A percentile compares a stretch with the other conserved stretches of the same genome.
phyloP scores from a whole-genome alignment of 2,329 filamentous ascomycete species.

The Diaporthe sp. region DNA sequence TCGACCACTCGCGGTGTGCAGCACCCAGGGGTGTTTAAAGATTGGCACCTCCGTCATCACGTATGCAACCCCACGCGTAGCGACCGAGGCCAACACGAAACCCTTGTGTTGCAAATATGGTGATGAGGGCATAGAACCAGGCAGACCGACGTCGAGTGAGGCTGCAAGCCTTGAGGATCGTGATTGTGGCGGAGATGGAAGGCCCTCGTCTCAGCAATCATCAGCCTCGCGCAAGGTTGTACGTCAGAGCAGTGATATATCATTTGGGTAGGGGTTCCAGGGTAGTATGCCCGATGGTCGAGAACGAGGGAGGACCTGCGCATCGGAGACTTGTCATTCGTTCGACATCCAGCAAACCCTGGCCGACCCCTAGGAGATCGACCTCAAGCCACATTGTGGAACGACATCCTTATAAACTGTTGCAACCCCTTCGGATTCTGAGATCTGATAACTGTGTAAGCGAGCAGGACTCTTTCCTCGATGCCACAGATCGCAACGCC shows the following conservation, averaged over 20 bases:
- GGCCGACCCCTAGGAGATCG: conserved; percentile 10
- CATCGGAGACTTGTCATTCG: conserved; percentile 35
- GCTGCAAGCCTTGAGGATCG: conserved; percentile 26
- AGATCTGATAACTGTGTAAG: conserved; percentile 28
- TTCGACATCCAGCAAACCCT: neutral
- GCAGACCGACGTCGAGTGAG: neutral
- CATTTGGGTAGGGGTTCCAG: neutral
- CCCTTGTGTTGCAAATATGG: neutral
- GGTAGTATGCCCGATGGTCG: conserved; percentile 29
- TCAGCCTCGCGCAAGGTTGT: conserved; percentile 29
- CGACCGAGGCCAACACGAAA: neutral
- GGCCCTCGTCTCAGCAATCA: conserved; percentile 2
- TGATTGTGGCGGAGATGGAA: conserved; percentile 7
- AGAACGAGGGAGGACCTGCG: neutral
- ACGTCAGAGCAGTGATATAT: conserved; percentile 24
- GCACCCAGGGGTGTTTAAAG: neutral
- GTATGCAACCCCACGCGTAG: conserved; percentile 11
- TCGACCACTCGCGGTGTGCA: neutral
- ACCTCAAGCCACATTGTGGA: conserved; percentile 16
- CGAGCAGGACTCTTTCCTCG: conserved; percentile 1
- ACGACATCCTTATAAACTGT: conserved; percentile 4
- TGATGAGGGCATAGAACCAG: neutral
- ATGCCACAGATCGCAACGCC: conserved; percentile 22
- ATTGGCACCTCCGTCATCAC: neutral
- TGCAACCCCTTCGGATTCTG: conserved; percentile 28